Evolutionary conservation across 2,329 filamentous ascomycete species (phyloP).

Genomic region (Trichoderma afroharzianum): DNA sequence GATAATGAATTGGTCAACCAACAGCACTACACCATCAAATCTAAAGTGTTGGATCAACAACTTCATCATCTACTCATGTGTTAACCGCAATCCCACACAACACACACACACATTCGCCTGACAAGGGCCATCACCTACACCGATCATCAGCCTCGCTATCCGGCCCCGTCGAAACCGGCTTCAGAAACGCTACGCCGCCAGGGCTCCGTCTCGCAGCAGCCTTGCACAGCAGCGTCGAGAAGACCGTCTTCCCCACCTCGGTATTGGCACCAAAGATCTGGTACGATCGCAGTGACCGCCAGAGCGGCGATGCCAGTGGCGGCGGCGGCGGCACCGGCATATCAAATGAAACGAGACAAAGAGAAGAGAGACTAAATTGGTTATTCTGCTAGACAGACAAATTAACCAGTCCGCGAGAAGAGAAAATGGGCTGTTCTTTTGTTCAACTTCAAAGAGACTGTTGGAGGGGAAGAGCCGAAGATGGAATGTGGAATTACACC

Average conservation of each 20-base stretch:
- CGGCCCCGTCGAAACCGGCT: conserved; percentile 77
- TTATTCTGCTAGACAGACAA: background rate
- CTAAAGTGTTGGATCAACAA: background rate
- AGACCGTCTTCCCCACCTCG: conserved; percentile 79
- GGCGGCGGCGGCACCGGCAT: conserved; percentile 23
- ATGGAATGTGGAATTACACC: background rate
- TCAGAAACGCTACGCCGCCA: conserved; percentile 62
- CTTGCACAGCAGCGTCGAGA: conserved; percentile 68
- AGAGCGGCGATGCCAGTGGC: conserved; percentile 58
- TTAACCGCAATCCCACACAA: background rate
- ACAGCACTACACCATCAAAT: background rate
- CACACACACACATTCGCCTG: background rate
- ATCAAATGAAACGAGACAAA: background rate
- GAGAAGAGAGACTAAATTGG: background rate
- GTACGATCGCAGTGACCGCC: conserved; percentile 64
- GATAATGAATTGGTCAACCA: background rate
- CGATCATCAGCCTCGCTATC: conserved; percentile 65
- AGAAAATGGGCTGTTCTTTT: background rate
- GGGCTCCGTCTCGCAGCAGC: conserved; percentile 51
- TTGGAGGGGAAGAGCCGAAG: background rate
- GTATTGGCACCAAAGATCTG: conserved; percentile 84
- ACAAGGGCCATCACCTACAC: conserved; percentile 40
- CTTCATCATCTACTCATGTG: background rate
- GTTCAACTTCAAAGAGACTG: background rate
- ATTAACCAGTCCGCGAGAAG: background rate